Conservation (phyloP, 2,329 filamentous ascomycete genomes). For the Penicillium aurantiogriseum region DNA sequence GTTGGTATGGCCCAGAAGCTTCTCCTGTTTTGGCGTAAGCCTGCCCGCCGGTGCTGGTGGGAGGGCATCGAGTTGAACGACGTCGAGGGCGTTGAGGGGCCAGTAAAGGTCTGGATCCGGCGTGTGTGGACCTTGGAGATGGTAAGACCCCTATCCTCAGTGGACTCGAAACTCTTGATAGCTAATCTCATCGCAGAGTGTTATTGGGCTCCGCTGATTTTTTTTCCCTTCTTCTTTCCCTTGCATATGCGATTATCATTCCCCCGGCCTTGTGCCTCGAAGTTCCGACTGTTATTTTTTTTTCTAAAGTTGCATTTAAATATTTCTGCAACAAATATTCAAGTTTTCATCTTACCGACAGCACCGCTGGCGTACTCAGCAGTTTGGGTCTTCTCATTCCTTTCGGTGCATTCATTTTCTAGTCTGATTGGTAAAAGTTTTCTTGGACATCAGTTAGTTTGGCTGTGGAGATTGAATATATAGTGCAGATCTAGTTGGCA, state of each 20-base stretch:
- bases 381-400: constrained; percentile 13
- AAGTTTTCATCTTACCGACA: constrained; percentile 2
- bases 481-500: constrained; percentile 4
- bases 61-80: constrained; percentile 89
- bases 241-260: constrained; percentile 21
- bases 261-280: constrained; percentile 21
- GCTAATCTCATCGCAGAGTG: constrained; percentile 57
- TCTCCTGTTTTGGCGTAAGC: constrained; percentile 96
- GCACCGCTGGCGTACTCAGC: constrained; percentile 22
- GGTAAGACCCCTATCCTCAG: constrained; percentile 45
- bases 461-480: constrained; percentile 11
- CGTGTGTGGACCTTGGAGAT: constrained; percentile 99
- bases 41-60: constrained; percentile 97
- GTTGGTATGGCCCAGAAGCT: constrained; percentile 99
- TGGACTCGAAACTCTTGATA: neutral
- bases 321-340: constrained; percentile 2
- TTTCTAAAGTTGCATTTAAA: constrained; percentile 9
- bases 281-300: constrained; percentile 12
- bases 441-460: neutral
- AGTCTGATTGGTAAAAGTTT: constrained; percentile 12
- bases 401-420: constrained; percentile 11
- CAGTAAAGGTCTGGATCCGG: constrained; percentile 96
- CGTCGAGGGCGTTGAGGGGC: constrained; percentile 86
- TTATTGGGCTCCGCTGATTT: constrained; percentile 70
- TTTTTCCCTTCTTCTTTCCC: constrained; percentile 14